A percentile compares a stretch with the other conserved stretches of the same genome.
Conservation (phyloP, 2,329 filamentous ascomycete species). For the Raffaelea albimanens region DNA sequence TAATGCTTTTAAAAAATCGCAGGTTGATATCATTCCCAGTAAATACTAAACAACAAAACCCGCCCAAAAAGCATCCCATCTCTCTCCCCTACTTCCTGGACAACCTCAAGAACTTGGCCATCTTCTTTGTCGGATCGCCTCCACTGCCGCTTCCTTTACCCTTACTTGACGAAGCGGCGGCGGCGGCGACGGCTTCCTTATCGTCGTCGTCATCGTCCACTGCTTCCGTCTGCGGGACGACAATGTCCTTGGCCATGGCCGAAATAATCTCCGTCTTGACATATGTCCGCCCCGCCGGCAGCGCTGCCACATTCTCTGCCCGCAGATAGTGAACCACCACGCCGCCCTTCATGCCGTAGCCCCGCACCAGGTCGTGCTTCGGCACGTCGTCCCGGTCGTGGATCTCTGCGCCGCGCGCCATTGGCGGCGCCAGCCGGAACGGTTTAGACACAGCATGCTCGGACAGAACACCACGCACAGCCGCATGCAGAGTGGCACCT, state of each 20-base stretch:
- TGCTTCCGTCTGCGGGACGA: conserved; percentile 47
- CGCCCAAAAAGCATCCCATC: background rate
- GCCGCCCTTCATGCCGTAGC: conserved; percentile 59
- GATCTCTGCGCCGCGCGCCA: conserved; percentile 36
- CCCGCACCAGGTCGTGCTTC: conserved; percentile 55
- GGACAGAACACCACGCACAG: conserved; percentile 64
- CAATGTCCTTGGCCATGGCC: conserved; percentile 55
- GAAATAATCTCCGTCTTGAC: conserved; percentile 50
- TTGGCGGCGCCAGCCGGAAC: conserved; percentile 63
- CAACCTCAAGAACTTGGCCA: conserved; percentile 14
- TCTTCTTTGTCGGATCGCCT: conserved; percentile 12
- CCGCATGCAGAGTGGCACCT: conserved; percentile 61
- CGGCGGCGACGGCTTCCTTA: conserved; percentile 22
- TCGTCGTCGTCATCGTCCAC: conserved; percentile 27
- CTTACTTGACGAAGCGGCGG: conserved; percentile 20
- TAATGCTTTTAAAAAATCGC: too few species aligned
- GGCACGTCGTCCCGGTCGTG: conserved; percentile 32
- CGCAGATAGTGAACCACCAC: conserved; percentile 71
- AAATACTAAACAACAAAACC: background rate
- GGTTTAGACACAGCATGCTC: conserved; percentile 48
- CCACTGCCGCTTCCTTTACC: conserved; percentile 11
- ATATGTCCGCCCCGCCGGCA: conserved; percentile 43
- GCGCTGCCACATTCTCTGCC: conserved; percentile 50
- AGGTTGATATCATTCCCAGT: too few species aligned
- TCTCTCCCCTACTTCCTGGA: conserved; percentile 10